Evolutionary conservation across 2,329 filamentous ascomycete genomes (phyloP).

Genomic region (Cercospora janseana): DNA sequence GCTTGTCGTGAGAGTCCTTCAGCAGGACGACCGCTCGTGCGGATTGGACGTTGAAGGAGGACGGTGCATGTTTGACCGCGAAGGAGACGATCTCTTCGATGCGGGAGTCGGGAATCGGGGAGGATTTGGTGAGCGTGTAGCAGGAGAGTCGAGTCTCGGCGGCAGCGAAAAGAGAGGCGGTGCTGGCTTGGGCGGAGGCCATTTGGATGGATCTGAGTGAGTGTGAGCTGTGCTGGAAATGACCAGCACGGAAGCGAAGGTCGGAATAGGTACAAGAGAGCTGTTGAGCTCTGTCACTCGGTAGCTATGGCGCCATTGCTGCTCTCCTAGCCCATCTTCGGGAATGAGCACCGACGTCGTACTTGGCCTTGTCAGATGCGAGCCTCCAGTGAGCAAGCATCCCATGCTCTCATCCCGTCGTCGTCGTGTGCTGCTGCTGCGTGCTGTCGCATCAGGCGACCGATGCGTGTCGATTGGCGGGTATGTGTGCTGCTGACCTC

Average conservation of each 20-base stretch:
- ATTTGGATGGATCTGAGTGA: not conserved
- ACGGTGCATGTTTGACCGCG: slow-evolving; percentile 67
- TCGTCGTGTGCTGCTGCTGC: too few species aligned
- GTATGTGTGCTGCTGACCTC: too few species aligned
- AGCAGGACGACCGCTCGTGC: slow-evolving; percentile 75
- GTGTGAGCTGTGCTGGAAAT: not conserved
- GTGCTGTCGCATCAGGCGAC: too few species aligned
- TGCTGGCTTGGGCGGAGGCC: slow-evolving; percentile 9
- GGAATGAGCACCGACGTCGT: not conserved
- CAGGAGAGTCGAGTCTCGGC: slow-evolving; percentile 33
- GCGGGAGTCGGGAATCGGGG: slow-evolving; percentile 67
- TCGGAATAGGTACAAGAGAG: not conserved
- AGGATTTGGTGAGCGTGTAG: slow-evolving; percentile 50
- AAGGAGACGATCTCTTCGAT: slow-evolving; percentile 61
- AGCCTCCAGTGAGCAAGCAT: too few species aligned
- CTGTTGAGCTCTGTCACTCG: not conserved
- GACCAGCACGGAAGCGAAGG: not conserved
- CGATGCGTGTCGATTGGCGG: too few species aligned
- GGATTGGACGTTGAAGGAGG: slow-evolving; percentile 83
- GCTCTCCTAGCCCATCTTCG: not conserved
- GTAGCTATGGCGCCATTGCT: slow-evolving; percentile 13
- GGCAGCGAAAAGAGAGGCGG: slow-evolving; percentile 31
- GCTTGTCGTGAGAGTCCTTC: slow-evolving; percentile 75
- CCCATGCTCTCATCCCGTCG: too few species aligned
- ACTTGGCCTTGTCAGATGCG: not conserved